Evolutionary conservation across 441 rosid species (phyloP), one percentile per base, ranked within the genome.

Genomic region (Aleurites moluccanus): DNA sequence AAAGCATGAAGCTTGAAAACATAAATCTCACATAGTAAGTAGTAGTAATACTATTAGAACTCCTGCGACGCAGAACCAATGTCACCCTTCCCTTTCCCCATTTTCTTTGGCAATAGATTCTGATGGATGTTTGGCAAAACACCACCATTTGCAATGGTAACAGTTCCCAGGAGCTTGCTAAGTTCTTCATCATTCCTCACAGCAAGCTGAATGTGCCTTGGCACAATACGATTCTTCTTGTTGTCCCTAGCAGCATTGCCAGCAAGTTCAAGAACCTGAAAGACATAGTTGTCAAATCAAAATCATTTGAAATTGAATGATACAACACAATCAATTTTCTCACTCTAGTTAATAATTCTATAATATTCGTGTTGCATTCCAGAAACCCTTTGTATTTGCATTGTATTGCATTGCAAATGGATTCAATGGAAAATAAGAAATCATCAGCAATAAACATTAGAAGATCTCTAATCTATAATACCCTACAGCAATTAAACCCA

Each of bases 201-300:
- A 0, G 90, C 92, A 21, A 88, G 80, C 64, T 88, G 92, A 67
- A 88, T 87, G 75, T 88, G 92, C 78, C 92, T 82, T 8, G 89
- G 90, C 11, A 83, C 78, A 0, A 88, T 87, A 8, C 89, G 79
- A 16, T 82, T 83, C 87, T 88, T 88, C 83, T 88, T 88, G 80
- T 88, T 88, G 23, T 87, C 92, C 47, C 92, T 84, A 0, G 90
- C 89, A 2, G 90, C 90, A 44, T 87, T 88, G 0, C 92, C 89
- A 21, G 88, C 89, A 13, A 88, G 83, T 75, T 88, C 88, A 77
- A 88, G 74, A 70, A 88, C 88, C 90, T 87, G 56, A 13, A 45
- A 45, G 3, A 20, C 25, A 64, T 7, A 3, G 3, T 18, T 33
- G 3, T 23, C 23, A 5, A 13, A 25, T 15, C 14, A 27, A 18